Evolutionary conservation across 2,329 filamentous ascomycete genomes (phyloP).

Genomic region (Trichoderma brevicompactum): DNA sequence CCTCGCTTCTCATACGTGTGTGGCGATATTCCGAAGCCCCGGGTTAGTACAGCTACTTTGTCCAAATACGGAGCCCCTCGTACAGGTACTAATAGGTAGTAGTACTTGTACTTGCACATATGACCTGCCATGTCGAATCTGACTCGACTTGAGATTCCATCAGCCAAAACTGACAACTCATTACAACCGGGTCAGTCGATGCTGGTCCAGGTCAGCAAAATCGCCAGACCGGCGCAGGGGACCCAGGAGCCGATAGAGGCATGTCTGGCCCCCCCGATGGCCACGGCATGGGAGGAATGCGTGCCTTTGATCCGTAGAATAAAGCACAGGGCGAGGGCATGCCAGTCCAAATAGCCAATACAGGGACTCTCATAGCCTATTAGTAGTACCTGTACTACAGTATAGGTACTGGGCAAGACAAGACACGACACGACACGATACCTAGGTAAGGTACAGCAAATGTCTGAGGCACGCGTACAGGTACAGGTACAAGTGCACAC

Average conservation of each 20-base stretch:
- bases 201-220: neutral
- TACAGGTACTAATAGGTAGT: neutral
- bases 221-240: neutral
- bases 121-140: neutral
- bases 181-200: neutral
- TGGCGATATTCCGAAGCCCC: neutral
- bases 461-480: neutral
- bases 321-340: neutral
- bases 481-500: neutral
- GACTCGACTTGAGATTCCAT: slow-evolving; percentile 14
- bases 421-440: neutral
- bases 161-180: neutral
- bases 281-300: neutral
- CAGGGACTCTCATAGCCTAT: too few species aligned
- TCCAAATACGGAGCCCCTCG: neutral
- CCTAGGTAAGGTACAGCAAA: too few species aligned
- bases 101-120: neutral
- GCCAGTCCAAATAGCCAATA: neutral
- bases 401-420: too few species aligned
- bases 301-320: neutral
- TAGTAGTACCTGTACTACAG: too few species aligned
- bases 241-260: neutral
- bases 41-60: neutral
- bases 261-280: neutral
- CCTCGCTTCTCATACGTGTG: neutral